Base-by-base conservation (phyloP, 2,329 filamentous ascomycete genomes). In the Aspergillus pseudoglaucus region DNA sequence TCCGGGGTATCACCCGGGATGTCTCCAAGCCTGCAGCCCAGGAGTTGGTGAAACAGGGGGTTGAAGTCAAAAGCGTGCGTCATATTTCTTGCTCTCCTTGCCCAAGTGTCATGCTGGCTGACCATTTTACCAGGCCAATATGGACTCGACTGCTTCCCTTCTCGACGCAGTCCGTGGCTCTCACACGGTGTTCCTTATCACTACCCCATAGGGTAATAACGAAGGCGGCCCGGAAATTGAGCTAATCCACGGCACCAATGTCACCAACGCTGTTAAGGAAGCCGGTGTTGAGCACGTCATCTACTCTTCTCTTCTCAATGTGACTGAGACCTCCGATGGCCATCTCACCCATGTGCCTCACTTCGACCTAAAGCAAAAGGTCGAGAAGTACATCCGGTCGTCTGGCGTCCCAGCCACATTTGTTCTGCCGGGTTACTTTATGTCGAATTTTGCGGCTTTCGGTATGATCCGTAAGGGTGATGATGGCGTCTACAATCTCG, bases 1-100 rank as follows among this genome's bases (percentile, higher is more conserved):
- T 80, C 47, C 73, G 77, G 7, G 76, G 68, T 33, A 68, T 80
- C 43, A 78, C 74, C 10, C 74, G 77, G n/a, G 70, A 79, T 54
- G 47, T 61, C 2, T 56, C 54, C 43, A 65, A 67, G 46, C 58
- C 58, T 14, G 52, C 55, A 0, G 61, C 63, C 1, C 55, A 65
- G 45, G 55, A 56, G 5, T 58, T 69, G 7, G 52, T 52, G 7
- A 51, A 53, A 6, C 50, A 56, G 12, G 67, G 65, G 3, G 65
- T 69, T 1, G 66, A 71, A 39, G 48, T 65, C 14, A 56, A 62
- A 55, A 71, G n/a, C 57, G 68, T 55, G 48, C 35, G 50, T 45
- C 25, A 30, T 30, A 12, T 1, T 30, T 12, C 4, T 12, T 27
- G 25, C 25, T 25, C 4, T 6, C 6, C 6, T 3, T 8, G 7